A percentile compares a stretch with the other conserved stretches of the same genome.
Conservation (phyloP, 345 rosid species). For the Hypericum perforatum region DNA sequence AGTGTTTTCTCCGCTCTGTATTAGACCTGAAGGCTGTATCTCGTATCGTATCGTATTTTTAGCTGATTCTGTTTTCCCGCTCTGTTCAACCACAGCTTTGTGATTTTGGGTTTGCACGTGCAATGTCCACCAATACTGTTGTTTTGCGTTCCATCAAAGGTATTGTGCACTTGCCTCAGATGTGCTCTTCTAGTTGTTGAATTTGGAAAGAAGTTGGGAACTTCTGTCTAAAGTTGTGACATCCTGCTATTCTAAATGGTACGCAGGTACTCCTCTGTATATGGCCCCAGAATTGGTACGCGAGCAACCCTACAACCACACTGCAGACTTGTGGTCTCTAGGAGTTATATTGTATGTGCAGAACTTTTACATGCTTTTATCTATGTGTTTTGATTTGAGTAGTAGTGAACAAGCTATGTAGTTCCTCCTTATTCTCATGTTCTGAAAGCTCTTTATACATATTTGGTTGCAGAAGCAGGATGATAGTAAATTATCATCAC, state of each 20-base stretch:
- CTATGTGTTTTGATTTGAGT: neutral
- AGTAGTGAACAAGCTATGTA: too few species aligned
- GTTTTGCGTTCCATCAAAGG: constrained; percentile 96
- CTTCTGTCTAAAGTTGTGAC: neutral
- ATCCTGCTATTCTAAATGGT: constrained; percentile 10
- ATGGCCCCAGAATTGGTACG: constrained; percentile 98
- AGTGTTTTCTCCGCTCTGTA: too few species aligned
- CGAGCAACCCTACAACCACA: constrained; percentile 97
- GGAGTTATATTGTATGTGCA: constrained; percentile 86
- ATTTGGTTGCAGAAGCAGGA: too few species aligned
- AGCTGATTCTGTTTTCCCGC: neutral
- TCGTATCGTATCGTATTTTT: too few species aligned
- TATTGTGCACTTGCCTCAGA: constrained; percentile 14
- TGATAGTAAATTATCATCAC: too few species aligned
- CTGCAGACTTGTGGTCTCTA: constrained; percentile 98
- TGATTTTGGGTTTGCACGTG: constrained; percentile 99
- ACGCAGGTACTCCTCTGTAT: constrained; percentile 82
- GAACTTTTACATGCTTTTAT: neutral
- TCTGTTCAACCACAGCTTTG: constrained; percentile 54
- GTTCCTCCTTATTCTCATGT: too few species aligned
- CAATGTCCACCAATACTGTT: constrained; percentile 95
- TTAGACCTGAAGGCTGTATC: too few species aligned
- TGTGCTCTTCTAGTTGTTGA: neutral
- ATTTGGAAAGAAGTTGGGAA: too few species aligned
- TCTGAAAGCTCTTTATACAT: too few species aligned